phyloP scores from a whole-genome alignment of 208 protist species.

The Trypanosoma brucei region DNA sequence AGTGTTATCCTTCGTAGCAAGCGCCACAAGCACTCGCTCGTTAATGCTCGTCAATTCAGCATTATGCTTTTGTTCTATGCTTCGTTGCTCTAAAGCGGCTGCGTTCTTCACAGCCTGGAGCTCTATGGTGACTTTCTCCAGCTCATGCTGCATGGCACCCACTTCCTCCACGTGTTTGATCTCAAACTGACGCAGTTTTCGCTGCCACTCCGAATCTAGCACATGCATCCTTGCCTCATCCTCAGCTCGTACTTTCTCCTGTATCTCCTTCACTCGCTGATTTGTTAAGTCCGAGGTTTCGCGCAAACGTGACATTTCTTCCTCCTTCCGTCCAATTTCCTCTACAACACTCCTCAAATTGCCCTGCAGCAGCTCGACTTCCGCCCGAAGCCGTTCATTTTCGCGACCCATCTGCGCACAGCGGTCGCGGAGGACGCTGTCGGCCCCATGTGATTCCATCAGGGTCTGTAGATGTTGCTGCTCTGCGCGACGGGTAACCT shows the following conservation, averaged over 20 bases:
- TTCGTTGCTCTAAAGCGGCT: constrained; percentile 45
- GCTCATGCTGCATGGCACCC: constrained; percentile 41
- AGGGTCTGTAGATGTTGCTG: constrained; percentile 52
- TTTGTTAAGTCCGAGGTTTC: constrained; percentile 36
- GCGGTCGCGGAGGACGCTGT: constrained; percentile 61
- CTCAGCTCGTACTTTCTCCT: constrained; percentile 47
- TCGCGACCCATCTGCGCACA: constrained; percentile 51
- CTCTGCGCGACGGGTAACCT: constrained; percentile 63
- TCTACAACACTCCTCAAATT: constrained; percentile 49
- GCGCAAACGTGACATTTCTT: constrained; percentile 42
- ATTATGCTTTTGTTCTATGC: constrained; percentile 71
- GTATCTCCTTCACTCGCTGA: constrained; percentile 49
- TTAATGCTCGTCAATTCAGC: constrained; percentile 77
- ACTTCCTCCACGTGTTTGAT: constrained; percentile 52
- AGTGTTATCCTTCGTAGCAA: constrained; percentile 75
- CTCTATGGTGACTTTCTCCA: constrained; percentile 33
- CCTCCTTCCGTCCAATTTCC: constrained; percentile 33
- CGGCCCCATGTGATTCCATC: constrained; percentile 45
- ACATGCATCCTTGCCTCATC: constrained; percentile 45
- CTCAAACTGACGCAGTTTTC: constrained; percentile 57
- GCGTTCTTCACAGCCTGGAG: constrained; percentile 30
- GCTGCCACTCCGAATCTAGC: constrained; percentile 66
- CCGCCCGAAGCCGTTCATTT: constrained; percentile 65
- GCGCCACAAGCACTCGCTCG: constrained; percentile 70
- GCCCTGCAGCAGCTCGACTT: constrained; percentile 58